Conservation (phyloP, 805 yeast species). For the Saccharomyces mikatae region DNA sequence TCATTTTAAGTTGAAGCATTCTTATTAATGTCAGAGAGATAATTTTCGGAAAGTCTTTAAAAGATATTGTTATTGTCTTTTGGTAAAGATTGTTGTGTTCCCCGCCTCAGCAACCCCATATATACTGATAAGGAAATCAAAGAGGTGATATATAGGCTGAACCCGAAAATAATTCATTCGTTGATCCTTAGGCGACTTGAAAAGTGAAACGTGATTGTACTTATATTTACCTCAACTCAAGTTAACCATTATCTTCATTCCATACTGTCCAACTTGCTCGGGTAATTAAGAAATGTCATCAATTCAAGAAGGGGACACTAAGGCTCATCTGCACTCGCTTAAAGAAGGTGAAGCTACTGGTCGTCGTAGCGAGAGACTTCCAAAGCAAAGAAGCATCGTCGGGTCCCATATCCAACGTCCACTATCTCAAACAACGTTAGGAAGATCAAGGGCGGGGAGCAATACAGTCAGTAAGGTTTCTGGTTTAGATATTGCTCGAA, state of each 20-base stretch:
- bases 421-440: not conserved
- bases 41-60: not conserved
- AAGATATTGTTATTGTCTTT: not conserved
- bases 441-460: not conserved
- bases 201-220: not conserved
- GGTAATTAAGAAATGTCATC: not conserved
- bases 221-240: not conserved
- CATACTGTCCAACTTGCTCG: not conserved
- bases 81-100: not conserved
- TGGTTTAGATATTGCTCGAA: slow-evolving; percentile 24
- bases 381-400: not conserved
- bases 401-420: not conserved
- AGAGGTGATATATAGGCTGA: not conserved
- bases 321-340: not conserved
- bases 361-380: not conserved
- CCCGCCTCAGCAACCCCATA: not conserved
- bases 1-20: not conserved
- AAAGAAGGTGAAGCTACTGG: not conserved
- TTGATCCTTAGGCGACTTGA: not conserved
- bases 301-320: not conserved
- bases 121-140: not conserved
- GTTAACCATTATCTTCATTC: not conserved
- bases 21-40: not conserved
- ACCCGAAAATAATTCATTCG: not conserved
- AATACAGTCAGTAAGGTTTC: slow-evolving; percentile 13